Evolutionary conservation across 2,329 filamentous ascomycete genomes (phyloP).

Genomic region (Reticulascus tulasneorum): DNA sequence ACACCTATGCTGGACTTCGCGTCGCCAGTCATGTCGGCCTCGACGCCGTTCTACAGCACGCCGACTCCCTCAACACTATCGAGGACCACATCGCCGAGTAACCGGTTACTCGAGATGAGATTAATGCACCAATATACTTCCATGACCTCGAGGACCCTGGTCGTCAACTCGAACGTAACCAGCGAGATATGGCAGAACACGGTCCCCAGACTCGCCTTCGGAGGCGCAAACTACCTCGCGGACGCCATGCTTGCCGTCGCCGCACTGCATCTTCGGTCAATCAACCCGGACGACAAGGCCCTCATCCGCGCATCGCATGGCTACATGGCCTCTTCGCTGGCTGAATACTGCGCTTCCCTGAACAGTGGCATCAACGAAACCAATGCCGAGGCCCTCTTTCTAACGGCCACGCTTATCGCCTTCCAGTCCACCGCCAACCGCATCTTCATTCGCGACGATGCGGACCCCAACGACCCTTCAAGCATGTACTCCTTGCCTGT

Average conservation of each 20-base stretch:
- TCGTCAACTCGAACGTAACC: slow-evolving; percentile 46
- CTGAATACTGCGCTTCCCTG: slow-evolving; percentile 55
- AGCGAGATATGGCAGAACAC: slow-evolving; percentile 57
- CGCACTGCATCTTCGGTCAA: slow-evolving; percentile 57
- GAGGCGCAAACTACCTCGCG: slow-evolving; percentile 53
- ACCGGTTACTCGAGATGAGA: slow-evolving; percentile 55
- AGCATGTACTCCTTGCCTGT: slow-evolving; percentile 54
- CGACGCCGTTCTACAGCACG: slow-evolving; percentile 29
- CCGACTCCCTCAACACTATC: slow-evolving; percentile 25
- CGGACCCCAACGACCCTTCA: slow-evolving; percentile 32
- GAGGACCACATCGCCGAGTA: slow-evolving; percentile 29
- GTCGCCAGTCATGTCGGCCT: slow-evolving; percentile 14
- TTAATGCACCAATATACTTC: slow-evolving; percentile 64
- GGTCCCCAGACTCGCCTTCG: slow-evolving; percentile 59
- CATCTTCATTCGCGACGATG: slow-evolving; percentile 57
- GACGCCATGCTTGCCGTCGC: slow-evolving; percentile 63
- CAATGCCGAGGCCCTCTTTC: slow-evolving; percentile 60
- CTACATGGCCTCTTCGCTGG: slow-evolving; percentile 61
- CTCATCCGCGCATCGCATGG: slow-evolving; percentile 60
- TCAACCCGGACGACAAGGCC: slow-evolving; percentile 53
- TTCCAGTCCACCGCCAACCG: slow-evolving; percentile 63
- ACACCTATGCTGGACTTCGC: no score
- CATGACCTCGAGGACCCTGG: slow-evolving; percentile 56
- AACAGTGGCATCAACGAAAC: slow-evolving; percentile 52
- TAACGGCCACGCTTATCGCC: slow-evolving; percentile 60